Conservation (phyloP, 2,329 filamentous ascomycete genomes). For the Talaromyces sp. region DNA sequence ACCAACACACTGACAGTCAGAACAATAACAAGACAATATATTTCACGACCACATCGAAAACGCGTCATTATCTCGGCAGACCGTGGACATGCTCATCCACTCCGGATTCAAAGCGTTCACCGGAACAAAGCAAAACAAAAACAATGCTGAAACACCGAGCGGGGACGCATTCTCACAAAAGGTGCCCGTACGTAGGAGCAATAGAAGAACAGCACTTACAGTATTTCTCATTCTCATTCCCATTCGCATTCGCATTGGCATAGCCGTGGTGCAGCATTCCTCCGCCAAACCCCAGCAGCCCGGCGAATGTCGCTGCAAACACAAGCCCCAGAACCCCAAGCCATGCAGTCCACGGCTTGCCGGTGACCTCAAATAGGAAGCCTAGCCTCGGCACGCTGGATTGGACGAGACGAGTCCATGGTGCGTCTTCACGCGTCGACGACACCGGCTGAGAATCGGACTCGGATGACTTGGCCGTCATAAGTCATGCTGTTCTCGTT, state of each 20-base stretch:
- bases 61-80: neutral
- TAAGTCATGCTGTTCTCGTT: conserved; percentile 9
- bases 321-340: conserved; percentile 11
- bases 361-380: conserved; percentile 14
- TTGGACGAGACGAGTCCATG: conserved; percentile 10
- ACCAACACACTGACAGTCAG: no score
- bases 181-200: no score
- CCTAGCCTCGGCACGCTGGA: conserved; percentile 4
- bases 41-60: neutral
- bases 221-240: neutral
- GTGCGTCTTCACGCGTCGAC: neutral
- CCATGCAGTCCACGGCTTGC: conserved; percentile 18
- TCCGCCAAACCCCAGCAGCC: conserved; percentile 3
- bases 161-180: neutral
- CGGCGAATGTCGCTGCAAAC: neutral
- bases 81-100: neutral
- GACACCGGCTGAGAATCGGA: neutral
- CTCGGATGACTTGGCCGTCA: conserved; percentile 15
- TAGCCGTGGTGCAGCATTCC: conserved; percentile 6
- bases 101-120: conserved; percentile 3
- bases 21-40: neutral
- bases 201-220: no score
- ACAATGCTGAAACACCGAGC: neutral
- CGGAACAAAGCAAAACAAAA: neutral
- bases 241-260: neutral